These are phyloP conservation scores for Mycena citricolor DNA, from an alignment of 1,284 basidiomycete genomes.

Conservation along the genomic window DNA sequence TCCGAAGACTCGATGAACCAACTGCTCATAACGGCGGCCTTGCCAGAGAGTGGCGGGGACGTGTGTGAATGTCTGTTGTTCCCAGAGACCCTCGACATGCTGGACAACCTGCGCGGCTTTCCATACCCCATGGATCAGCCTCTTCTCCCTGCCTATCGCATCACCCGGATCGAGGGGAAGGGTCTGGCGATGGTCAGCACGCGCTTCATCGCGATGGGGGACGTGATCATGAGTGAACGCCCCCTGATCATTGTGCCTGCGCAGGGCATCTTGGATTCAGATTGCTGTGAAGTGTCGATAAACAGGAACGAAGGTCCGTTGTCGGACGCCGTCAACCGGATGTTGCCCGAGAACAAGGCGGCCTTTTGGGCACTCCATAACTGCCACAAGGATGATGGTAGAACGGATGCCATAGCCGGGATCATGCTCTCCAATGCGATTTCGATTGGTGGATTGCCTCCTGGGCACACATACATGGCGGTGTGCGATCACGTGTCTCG, in stretches of 20 bases:
- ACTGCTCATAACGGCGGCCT: too few species aligned
- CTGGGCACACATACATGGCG: background rate
- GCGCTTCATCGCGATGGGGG: conserved; percentile 18
- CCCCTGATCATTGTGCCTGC: conserved; percentile 15
- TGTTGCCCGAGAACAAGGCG: conserved; percentile 1
- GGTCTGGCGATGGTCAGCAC: conserved; percentile 24
- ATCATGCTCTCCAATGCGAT: conserved; percentile 12
- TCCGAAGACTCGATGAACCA: too few species aligned
- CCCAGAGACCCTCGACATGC: too few species aligned
- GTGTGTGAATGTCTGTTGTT: too few species aligned
- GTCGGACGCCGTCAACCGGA: background rate
- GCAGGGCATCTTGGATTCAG: background rate
- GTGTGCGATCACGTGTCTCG: conserved; percentile 11
- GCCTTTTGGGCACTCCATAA: conserved; percentile 12
- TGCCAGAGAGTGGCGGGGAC: too few species aligned
- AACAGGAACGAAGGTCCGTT: conserved; percentile 4
- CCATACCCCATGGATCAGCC: too few species aligned
- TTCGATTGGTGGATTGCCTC: background rate
- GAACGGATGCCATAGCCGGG: conserved; percentile 11
- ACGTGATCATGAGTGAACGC: conserved; percentile 23
- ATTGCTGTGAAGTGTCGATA: conserved; percentile 2
- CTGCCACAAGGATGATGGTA: conserved; percentile 15
- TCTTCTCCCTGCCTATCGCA: conserved; percentile 5
- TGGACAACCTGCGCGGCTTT: too few species aligned
- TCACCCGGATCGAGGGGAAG: conserved; percentile 9